phyloP scores from a whole-genome alignment of 208 protist species.

The Crithidia brevicula region DNA sequence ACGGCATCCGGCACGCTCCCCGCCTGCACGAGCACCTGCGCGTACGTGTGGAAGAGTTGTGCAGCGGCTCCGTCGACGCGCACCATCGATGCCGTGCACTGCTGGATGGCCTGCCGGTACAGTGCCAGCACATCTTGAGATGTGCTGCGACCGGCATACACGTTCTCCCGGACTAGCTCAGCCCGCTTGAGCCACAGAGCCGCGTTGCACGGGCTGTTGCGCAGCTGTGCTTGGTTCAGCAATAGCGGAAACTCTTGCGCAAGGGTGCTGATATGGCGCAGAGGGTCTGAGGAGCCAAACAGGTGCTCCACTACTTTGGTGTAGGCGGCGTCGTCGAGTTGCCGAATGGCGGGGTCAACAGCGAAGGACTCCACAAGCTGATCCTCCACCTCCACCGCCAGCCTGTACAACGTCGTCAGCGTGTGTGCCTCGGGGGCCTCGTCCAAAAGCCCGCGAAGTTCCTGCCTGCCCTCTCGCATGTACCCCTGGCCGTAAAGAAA shows the following conservation, averaged over 20 bases:
- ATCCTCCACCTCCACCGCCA: slow-evolving; percentile 73
- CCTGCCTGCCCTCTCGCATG: slow-evolving; percentile 46
- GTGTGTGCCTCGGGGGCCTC: slow-evolving; percentile 50
- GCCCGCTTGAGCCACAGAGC: slow-evolving; percentile 80
- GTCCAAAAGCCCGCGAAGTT: slow-evolving; percentile 50
- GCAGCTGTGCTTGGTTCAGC: slow-evolving; percentile 75
- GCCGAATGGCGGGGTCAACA: slow-evolving; percentile 41
- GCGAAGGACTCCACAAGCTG: slow-evolving; percentile 79
- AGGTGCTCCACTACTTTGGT: slow-evolving; percentile 25
- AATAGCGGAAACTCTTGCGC: slow-evolving; percentile 53
- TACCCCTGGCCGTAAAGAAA: slow-evolving; percentile 79
- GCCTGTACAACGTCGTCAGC: slow-evolving; percentile 52
- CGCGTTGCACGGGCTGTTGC: slow-evolving; percentile 41
- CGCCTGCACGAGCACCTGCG: slow-evolving; percentile 44
- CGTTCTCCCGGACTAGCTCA: slow-evolving; percentile 67
- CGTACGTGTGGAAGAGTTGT: slow-evolving; percentile 64
- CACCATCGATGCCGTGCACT: slow-evolving; percentile 58
- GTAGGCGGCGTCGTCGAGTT: slow-evolving; percentile 37
- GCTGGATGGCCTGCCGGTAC: slow-evolving; percentile 70
- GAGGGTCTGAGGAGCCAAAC: slow-evolving; percentile 40
- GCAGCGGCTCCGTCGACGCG: slow-evolving; percentile 55
- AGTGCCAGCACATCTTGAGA: slow-evolving; percentile 42
- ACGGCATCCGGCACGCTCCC: slow-evolving; percentile 40
- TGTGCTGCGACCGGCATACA: slow-evolving; percentile 33
- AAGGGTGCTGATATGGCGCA: slow-evolving; percentile 44